Conservation (phyloP, 2,329 filamentous ascomycete species). For the Colletotrichum spinosum region DNA sequence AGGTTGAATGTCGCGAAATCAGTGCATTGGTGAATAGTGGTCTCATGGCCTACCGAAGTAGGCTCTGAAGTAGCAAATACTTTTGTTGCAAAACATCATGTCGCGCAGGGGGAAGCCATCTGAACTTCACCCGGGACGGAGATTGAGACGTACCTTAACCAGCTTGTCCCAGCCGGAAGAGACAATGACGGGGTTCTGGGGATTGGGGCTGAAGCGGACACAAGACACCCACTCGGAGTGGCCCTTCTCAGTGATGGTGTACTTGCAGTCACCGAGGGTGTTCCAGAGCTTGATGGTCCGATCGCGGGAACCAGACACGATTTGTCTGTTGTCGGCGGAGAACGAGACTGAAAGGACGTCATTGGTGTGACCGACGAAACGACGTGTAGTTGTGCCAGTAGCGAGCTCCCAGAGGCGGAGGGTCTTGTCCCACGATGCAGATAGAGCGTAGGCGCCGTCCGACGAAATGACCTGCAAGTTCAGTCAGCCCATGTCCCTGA, state of each 20-base stretch:
- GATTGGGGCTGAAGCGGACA: conserved; percentile 99
- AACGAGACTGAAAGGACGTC: conserved; percentile 99
- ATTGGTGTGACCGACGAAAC: conserved; percentile 99
- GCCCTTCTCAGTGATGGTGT: conserved; percentile 99
- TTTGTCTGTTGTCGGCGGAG: conserved; percentile 99
- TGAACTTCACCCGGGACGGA: conserved; percentile 18
- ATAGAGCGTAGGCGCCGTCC: conserved; percentile 98
- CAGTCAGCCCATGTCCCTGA: conserved; percentile 49
- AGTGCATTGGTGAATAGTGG: conserved; percentile 91
- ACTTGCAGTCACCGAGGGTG: conserved; percentile 99
- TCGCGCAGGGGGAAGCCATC: conserved; percentile 41
- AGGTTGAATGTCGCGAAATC: conserved; percentile 59
- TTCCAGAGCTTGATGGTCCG: conserved; percentile 99
- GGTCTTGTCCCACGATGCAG: conserved; percentile 99
- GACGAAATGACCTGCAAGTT: conserved; percentile 91
- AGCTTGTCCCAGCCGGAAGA: conserved; percentile 99
- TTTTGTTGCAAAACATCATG: conserved; percentile 93
- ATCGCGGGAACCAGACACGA: conserved; percentile 98
- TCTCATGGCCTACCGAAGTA: conserved; percentile 88
- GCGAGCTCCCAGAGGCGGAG: conserved; percentile 99
- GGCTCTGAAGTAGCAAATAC: conserved; percentile 99
- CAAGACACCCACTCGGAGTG: conserved; percentile 99
- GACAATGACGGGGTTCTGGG: conserved; percentile 99
- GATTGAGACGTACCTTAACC: conserved; percentile 87
- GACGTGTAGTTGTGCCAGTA: conserved; percentile 95